Conservation (phyloP, 1,139 yeast species). For the Kodamaea arcana region DNA sequence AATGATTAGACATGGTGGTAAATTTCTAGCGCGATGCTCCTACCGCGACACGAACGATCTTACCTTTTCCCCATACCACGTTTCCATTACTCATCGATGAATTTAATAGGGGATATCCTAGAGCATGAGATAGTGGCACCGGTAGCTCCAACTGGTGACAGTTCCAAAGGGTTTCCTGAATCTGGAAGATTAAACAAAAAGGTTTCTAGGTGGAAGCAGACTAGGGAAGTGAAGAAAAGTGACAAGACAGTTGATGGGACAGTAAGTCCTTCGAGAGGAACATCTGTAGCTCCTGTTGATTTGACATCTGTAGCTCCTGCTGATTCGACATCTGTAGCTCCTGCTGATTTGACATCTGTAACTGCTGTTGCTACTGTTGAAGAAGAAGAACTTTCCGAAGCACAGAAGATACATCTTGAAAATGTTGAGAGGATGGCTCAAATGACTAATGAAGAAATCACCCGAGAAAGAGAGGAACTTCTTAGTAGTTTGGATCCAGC, state of each 20-base stretch:
- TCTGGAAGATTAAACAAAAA: slow-evolving; percentile 23
- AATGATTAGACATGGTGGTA: no score
- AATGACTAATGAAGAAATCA: slow-evolving; percentile 67
- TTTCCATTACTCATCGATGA: slow-evolving; percentile 40
- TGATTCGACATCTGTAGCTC: slow-evolving; percentile 2
- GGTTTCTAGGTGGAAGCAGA: slow-evolving; percentile 24
- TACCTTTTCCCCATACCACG: no score
- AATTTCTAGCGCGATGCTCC: no score
- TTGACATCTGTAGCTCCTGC: slow-evolving; percentile 1
- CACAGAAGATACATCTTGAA: slow-evolving; percentile 73
- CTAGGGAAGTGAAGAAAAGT: slow-evolving; percentile 5
- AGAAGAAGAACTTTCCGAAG: slow-evolving; percentile 40
- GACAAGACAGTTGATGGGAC: no score
- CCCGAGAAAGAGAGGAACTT: slow-evolving; percentile 63
- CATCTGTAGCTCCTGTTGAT: background rate
- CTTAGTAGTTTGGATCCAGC: slow-evolving; percentile 64
- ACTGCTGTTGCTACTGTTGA: slow-evolving; percentile 2
- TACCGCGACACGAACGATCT: no score
- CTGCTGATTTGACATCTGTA: slow-evolving; percentile 3
- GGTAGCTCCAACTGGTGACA: slow-evolving; percentile 23
- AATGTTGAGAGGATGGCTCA: slow-evolving; percentile 58
- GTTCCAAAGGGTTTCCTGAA: slow-evolving; percentile 41
- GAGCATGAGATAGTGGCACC: slow-evolving; percentile 54
- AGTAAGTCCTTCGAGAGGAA: slow-evolving; percentile 3
- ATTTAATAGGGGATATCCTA: slow-evolving; percentile 70